Evolutionary conservation across 176 grass and related monocot species (phyloP).

Genomic region (Chloris gayana): DNA sequence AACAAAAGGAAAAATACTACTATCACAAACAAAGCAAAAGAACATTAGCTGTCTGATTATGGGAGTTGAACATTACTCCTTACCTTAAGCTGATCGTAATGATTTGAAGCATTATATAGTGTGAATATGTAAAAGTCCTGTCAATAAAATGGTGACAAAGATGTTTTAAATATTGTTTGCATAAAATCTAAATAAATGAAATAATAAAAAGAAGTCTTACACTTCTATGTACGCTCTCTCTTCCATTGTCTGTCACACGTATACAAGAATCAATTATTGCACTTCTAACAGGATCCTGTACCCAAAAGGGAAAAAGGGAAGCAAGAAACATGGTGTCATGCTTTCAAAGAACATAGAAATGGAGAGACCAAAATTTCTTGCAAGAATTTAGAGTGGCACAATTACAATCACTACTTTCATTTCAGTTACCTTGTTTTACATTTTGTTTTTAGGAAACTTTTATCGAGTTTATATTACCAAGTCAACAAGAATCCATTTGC

Average conservation of each 20-base stretch:
- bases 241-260: conserved; percentile 87
- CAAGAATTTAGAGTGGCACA: conserved; percentile 34
- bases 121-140: conserved; percentile 97
- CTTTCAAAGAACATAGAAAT: conserved; percentile 34
- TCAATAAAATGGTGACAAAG: conserved; percentile 22
- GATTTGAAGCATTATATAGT: conserved; percentile 81
- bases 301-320: conserved; percentile 13
- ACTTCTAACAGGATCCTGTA: conserved; percentile 90
- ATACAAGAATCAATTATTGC: conserved; percentile 77
- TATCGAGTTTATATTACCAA: conserved; percentile 12
- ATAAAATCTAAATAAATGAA: conserved; percentile 12
- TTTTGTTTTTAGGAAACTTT: neutral
- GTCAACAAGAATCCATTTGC: neutral
- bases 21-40: conserved; percentile 29
- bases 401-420: neutral
- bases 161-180: conserved; percentile 6
- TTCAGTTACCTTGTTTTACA: neutral
- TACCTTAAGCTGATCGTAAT: conserved; percentile 91
- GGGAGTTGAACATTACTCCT: conserved; percentile 2
- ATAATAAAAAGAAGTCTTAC: conserved; percentile 45
- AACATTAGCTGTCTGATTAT: conserved; percentile 14
- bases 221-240: conserved; percentile 87
- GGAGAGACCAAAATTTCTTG: neutral
- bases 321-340: conserved; percentile 18
- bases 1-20: conserved; percentile 6